phyloP scores from a whole-genome alignment of 164 flowering plant species.

The Annona squamosa region DNA sequence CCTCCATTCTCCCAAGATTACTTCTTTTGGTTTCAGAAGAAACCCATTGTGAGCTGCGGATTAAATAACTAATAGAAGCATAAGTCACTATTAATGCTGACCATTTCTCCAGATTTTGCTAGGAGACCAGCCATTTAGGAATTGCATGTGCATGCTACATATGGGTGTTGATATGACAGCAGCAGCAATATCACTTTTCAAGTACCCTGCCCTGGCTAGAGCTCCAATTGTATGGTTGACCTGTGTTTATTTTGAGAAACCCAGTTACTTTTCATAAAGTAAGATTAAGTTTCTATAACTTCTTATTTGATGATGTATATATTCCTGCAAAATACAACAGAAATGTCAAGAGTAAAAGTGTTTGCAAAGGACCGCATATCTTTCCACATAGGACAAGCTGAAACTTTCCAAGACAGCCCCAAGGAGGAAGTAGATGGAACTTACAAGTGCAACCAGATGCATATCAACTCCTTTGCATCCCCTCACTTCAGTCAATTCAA shows the following conservation, averaged over 20 bases:
- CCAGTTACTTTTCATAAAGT: not conserved
- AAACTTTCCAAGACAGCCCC: not conserved
- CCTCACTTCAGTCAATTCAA: slow-evolving; percentile 60
- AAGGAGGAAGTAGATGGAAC: slow-evolving; percentile 9
- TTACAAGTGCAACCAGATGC: slow-evolving; percentile 74
- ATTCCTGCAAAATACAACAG: not conserved
- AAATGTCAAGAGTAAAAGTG: not conserved
- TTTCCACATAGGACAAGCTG: not conserved
- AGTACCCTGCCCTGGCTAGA: slow-evolving; percentile 86
- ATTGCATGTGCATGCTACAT: slow-evolving; percentile 88
- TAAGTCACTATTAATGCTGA: slow-evolving; percentile 16
- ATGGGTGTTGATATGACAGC: slow-evolving; percentile 94
- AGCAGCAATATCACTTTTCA: slow-evolving; percentile 54
- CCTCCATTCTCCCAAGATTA: not conserved
- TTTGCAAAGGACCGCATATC: not conserved
- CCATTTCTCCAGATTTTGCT: slow-evolving; percentile 95
- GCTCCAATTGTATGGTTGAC: slow-evolving; percentile 97
- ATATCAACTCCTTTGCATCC: slow-evolving; percentile 62
- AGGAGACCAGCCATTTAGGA: slow-evolving; percentile 91
- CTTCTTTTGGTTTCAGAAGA: not conserved
- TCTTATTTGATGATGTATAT: not conserved
- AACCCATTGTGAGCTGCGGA: not conserved
- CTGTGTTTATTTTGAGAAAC: slow-evolving; percentile 26
- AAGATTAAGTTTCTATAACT: not conserved
- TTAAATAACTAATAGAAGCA: slow-evolving; percentile 1